phyloP scores from a whole-genome alignment of 2,329 filamentous ascomycete genomes.

The Trichoderma sp. region DNA sequence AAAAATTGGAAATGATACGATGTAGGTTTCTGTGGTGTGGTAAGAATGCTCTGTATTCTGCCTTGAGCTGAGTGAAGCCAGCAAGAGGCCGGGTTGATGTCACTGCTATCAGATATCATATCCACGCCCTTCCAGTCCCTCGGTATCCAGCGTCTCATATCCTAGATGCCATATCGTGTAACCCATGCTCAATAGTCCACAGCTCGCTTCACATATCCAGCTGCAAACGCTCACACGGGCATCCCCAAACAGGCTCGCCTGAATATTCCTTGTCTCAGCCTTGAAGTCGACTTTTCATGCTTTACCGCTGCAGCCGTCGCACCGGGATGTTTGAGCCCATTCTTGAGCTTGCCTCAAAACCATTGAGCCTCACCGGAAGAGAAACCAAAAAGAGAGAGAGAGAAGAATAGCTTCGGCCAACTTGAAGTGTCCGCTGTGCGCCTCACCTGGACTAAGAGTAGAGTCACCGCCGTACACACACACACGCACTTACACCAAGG shows the following conservation, averaged over 20 bases:
- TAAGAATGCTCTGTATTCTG: neutral
- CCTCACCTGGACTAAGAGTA: slow-evolving; percentile 11
- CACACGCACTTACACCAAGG: neutral
- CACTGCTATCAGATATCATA: neutral
- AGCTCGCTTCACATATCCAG: neutral
- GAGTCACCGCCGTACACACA: slow-evolving; percentile 1
- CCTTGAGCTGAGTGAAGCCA: slow-evolving; percentile 15
- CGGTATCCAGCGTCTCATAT: neutral
- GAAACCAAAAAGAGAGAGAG: too few species aligned
- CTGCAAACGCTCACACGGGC: neutral
- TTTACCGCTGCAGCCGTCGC: slow-evolving; percentile 5
- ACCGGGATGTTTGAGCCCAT: neutral
- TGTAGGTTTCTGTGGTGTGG: neutral
- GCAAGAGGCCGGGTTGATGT: neutral
- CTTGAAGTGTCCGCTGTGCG: neutral
- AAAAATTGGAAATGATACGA: neutral
- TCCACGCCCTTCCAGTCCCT: neutral
- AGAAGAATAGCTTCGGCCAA: neutral
- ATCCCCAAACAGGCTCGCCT: neutral
- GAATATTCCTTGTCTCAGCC: neutral
- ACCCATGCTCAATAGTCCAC: neutral
- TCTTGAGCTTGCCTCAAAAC: too few species aligned
- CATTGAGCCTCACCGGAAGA: neutral
- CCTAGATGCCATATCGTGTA: neutral
- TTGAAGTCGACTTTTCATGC: neutral